phyloP scores from a whole-genome alignment of 257 asterid species.

The Solanum lignicaule region DNA sequence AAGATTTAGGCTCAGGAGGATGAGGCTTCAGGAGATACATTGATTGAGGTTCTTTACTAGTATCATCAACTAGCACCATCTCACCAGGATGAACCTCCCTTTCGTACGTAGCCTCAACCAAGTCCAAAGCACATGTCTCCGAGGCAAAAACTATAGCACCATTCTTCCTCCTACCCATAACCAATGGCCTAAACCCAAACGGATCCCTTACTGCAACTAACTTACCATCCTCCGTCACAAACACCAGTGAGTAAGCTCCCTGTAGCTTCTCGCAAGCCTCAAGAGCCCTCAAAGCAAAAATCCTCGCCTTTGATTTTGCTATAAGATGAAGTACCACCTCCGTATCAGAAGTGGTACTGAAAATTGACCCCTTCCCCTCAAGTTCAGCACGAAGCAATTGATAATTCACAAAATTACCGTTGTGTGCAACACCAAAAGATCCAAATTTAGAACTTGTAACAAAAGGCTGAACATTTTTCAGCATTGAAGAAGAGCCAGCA shows the following conservation, averaged over 20 bases:
- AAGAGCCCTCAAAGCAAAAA: constrained; percentile 58
- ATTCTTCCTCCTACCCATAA: constrained; percentile 41
- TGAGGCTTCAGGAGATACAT: constrained; percentile 37
- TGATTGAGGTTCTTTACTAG: constrained; percentile 18
- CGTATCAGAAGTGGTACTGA: constrained; percentile 75
- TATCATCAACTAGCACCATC: constrained; percentile 31
- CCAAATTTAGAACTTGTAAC: constrained; percentile 77
- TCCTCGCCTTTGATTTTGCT: constrained; percentile 67
- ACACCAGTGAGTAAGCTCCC: constrained; percentile 81
- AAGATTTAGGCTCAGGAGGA: constrained; percentile 56
- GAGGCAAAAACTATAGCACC: constrained; percentile 38
- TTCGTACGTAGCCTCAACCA: constrained; percentile 69
- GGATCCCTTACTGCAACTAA: constrained; percentile 39
- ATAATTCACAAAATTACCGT: constrained; percentile 86
- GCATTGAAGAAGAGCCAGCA: constrained; percentile 64
- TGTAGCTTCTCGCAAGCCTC: constrained; percentile 78
- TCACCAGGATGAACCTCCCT: constrained; percentile 41
- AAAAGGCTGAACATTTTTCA: constrained; percentile 88
- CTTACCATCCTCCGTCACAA: constrained; percentile 27
- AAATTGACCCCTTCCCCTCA: constrained; percentile 76
- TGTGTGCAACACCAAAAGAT: constrained; percentile 89
- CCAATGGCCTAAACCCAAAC: constrained; percentile 38
- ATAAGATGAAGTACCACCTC: constrained; percentile 80
- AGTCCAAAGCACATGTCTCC: constrained; percentile 38
- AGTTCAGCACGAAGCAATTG: constrained; percentile 65